These are phyloP conservation scores for Corymbia maculata DNA, from an alignment of 345 rosid genomes.

Conservation along the genomic window DNA sequence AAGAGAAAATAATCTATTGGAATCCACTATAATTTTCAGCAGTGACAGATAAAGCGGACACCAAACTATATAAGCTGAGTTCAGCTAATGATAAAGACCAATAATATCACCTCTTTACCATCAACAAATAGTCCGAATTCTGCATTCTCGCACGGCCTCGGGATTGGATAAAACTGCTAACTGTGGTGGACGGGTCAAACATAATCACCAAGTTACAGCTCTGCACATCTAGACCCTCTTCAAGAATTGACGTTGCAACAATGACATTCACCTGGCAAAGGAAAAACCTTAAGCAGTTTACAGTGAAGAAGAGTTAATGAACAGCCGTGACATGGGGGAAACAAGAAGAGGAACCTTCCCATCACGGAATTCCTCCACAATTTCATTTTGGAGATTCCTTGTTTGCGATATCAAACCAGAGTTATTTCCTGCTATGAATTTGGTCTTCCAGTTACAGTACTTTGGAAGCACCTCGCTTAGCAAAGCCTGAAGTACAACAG, in stretches of 20 bases:
- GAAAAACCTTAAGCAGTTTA: not conserved
- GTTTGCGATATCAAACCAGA: constrained; percentile 47
- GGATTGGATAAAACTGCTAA: constrained; percentile 95
- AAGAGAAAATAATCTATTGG: not conserved
- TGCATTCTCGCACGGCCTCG: constrained; percentile 93
- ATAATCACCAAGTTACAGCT: constrained; percentile 79
- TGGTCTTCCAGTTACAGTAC: constrained; percentile 42
- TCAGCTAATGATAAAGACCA: not conserved
- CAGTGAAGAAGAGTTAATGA: not conserved
- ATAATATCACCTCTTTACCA: constrained; percentile 47
- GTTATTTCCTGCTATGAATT: constrained; percentile 68
- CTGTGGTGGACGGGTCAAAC: constrained; percentile 74
- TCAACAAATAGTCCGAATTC: constrained; percentile 70
- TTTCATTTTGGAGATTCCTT: constrained; percentile 54
- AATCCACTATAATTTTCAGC: not conserved
- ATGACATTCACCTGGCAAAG: constrained; percentile 65
- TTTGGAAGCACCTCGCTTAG: constrained; percentile 52
- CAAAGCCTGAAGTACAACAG: constrained; percentile 46
- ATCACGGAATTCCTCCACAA: constrained; percentile 69
- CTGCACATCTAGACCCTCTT: constrained; percentile 94
- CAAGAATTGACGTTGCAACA: constrained; percentile 91
- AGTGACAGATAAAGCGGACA: not conserved
- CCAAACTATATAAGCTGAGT: too few species aligned
- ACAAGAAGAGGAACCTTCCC: constrained; percentile 42
- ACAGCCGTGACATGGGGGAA: not conserved